Conservation (phyloP, 768 basidiomycete genomes). For the Cyclocybe aegerita region DNA sequence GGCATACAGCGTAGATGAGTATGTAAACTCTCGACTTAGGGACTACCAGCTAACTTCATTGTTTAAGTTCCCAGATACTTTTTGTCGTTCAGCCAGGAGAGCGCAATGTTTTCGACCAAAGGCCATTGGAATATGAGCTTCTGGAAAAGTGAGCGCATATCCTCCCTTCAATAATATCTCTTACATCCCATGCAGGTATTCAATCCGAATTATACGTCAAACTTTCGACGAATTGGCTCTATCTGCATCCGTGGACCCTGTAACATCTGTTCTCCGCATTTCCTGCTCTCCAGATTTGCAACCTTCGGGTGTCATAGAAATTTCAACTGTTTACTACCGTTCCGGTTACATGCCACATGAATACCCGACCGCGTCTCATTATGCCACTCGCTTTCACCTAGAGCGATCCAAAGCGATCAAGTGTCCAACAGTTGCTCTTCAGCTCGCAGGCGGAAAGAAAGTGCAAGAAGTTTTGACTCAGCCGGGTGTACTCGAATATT, state of each 20-base stretch:
- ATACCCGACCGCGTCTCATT: constrained; percentile 65
- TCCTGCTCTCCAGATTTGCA: constrained; percentile 32
- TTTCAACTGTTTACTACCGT: constrained; percentile 90
- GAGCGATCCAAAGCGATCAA: constrained; percentile 88
- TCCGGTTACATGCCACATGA: constrained; percentile 86
- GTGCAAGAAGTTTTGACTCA: constrained; percentile 86
- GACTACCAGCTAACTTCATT: not conserved
- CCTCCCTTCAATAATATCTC: not conserved
- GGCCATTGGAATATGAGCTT: constrained; percentile 84
- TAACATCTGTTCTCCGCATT: constrained; percentile 43
- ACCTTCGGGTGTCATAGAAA: constrained; percentile 48
- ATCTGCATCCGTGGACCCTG: constrained; percentile 54
- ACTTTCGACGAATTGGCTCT: constrained; percentile 69
- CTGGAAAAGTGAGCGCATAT: constrained; percentile 59
- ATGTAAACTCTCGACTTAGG: constrained; percentile 13
- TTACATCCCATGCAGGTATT: constrained; percentile 48
- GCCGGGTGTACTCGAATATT: constrained; percentile 71
- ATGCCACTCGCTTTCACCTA: constrained; percentile 71
- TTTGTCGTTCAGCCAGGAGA: constrained; percentile 91
- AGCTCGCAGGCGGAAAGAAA: constrained; percentile 96
- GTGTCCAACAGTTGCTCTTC: constrained; percentile 87
- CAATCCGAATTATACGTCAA: constrained; percentile 71
- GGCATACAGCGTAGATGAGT: constrained; percentile 64
- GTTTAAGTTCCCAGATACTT: constrained; percentile 53
- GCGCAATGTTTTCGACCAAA: constrained; percentile 94